phyloP scores from a whole-genome alignment of 2,329 filamentous ascomycete genomes.

The Chalaropsis thielavioides region DNA sequence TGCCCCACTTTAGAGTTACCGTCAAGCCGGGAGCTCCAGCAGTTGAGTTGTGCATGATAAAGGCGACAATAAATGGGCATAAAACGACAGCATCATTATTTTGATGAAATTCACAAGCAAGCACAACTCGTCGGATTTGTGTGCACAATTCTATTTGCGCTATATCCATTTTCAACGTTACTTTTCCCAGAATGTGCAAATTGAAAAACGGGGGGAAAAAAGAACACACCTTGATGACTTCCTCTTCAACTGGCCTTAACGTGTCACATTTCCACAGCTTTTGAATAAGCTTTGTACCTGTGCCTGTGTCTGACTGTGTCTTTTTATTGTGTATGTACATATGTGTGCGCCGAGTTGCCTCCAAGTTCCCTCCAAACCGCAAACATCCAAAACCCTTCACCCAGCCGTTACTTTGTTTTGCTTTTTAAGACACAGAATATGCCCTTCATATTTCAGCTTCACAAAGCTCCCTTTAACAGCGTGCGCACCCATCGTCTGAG shows the following conservation, averaged over 20 bases:
- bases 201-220: too few species aligned
- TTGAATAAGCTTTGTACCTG: background rate
- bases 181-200: background rate
- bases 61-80: background rate
- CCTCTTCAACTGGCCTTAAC: background rate
- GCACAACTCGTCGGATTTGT: background rate
- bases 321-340: background rate
- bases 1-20: conserved; percentile 8
- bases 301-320: background rate
- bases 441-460: background rate
- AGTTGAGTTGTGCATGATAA: background rate
- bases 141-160: background rate
- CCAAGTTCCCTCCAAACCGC: background rate
- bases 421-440: background rate
- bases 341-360: too few species aligned
- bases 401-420: background rate
- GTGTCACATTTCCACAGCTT: background rate
- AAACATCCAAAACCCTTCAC: background rate
- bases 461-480: background rate
- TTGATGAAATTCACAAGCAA: too few species aligned
- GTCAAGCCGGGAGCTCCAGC: background rate
- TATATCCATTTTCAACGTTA: background rate
- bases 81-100: background rate
- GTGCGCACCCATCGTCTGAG: background rate
- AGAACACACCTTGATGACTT: background rate